Percentiles rank a stretch among this genome's conserved stretches.
Conservation (phyloP, 257 asterid species). For the Henckelia pumila region DNA sequence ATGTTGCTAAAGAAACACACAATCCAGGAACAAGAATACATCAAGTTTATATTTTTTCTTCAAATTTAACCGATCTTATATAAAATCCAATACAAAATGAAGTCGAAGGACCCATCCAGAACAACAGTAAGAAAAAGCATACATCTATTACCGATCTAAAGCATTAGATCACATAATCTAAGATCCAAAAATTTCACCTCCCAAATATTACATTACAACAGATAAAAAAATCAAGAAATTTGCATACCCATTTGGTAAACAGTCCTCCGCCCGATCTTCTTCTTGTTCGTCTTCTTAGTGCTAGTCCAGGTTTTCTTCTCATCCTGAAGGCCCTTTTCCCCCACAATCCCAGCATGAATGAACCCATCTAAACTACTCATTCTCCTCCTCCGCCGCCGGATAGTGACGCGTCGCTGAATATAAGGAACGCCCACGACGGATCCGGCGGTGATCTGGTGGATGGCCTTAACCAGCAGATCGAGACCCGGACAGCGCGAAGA, state of each 20-base stretch:
- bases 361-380: slow-evolving; percentile 35
- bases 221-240: background rate
- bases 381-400: slow-evolving; percentile 44
- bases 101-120: background rate
- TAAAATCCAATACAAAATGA: background rate
- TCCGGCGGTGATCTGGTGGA: slow-evolving; percentile 67
- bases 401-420: slow-evolving; percentile 68
- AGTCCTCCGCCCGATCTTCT: slow-evolving; percentile 29
- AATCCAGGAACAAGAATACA: too few species aligned
- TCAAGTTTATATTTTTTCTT: background rate
- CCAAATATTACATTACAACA: background rate
- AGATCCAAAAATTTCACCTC: background rate
- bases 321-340: slow-evolving; percentile 20
- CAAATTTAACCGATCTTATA: background rate
- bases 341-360: slow-evolving; percentile 22
- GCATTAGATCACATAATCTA: background rate
- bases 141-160: background rate
- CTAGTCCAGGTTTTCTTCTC: slow-evolving; percentile 18
- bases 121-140: background rate
- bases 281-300: slow-evolving; percentile 5
- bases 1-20: background rate
- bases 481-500: slow-evolving; percentile 68
- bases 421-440: slow-evolving; percentile 80
- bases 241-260: background rate
- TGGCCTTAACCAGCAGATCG: slow-evolving; percentile 88